Evolutionary conservation across 169 alveolate genomes (phyloP), one percentile per base, ranked within the genome.

Genomic region (Amoebophrya sp.): DNA sequence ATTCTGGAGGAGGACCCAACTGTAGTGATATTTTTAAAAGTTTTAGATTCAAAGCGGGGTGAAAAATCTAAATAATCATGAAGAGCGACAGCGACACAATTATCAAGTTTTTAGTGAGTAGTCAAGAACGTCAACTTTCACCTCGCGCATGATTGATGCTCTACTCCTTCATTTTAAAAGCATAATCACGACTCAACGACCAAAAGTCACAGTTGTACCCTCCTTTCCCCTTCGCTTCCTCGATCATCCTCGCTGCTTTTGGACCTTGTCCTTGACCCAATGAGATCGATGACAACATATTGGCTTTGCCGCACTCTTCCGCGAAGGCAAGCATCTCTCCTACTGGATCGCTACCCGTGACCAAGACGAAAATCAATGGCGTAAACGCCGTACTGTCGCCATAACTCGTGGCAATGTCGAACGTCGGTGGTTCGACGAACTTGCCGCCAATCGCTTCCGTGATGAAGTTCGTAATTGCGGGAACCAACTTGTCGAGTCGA

Each of bases 301-400:
- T 95, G 90, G 96, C 97, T 93, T 65, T 92, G 83, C 95, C 96
- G 83, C 97, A 95, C 93, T 96, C 96, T 65, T 95, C 96, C 36
- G 98, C 99, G 77, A 97, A 95, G 33, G 95, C 93, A 94, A 97
- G 97, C 91, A 97, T 97, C 93, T 96, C 97, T 78, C 96, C 96
- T 29, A 97, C 98, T 47, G 99, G 99, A 93, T 98, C 98, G 38
- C 99, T 96, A 41, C 99, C 99, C 54, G 99, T 98, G 36, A 98
- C 96, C 90, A 98, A 93, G 40, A 98, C 97, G 93, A 97, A 97
- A 96, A 98, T 95, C 93, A 98, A 95, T n/a, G 99, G 99, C 41
- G 98, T 97, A 47, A 97, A 95, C 91, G 98, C 96, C 36, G 97
- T 96, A 93, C 98, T 95, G 93, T 97, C 98, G 93, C 95, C 95